Base-by-base conservation (phyloP, 768 basidiomycete species). In the Fomitopsis serialis region DNA sequence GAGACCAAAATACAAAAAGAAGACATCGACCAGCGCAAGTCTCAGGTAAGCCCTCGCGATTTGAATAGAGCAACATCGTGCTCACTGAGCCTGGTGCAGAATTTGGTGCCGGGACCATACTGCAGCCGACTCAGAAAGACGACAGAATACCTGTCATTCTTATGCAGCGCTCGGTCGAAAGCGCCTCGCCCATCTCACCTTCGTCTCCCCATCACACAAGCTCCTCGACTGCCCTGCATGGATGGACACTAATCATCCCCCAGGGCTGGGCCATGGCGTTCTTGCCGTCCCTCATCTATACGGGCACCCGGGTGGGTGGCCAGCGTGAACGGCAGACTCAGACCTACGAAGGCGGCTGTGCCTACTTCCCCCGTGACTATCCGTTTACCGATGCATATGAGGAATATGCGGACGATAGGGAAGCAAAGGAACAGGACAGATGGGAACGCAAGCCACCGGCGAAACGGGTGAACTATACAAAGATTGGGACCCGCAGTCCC, bases 191-290 rank as follows among this genome's bases (percentile, higher is more conserved):
- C 35, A 61, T 27, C 23, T 42, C 55, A 0, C 0, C 48, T 12
- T 40, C 54, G 15, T 35, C 54, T 24, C 50, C 56, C 2, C 53
- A 55, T 29, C 48, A 27, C 24, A 45, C 42, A 8, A 25, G 42
- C n/a, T 57, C 47, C 35, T 50, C 63, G 12, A 60, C 63, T 6
- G 50, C 65, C 1, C 71, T 92, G 27, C 84, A 93, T 61, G 94
- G 95, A 36, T 97, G 91, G 87, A 92, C 85, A 8, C 71, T 99
- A 9, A 74, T 97, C 44, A 66, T 96, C 29, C 96, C 96, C 2
- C 74, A 82, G 1, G 93, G 92, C 12, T 98, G 94, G 93, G 79
- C 81, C 0, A 96, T 93, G 86, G 77, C 94, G 1, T 92, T 98
- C 70, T 82, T 90, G 57, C 77, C 77, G 37, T 95, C 94, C 2